Conservation (phyloP, 345 rosid species). For the Populus alba region DNA sequence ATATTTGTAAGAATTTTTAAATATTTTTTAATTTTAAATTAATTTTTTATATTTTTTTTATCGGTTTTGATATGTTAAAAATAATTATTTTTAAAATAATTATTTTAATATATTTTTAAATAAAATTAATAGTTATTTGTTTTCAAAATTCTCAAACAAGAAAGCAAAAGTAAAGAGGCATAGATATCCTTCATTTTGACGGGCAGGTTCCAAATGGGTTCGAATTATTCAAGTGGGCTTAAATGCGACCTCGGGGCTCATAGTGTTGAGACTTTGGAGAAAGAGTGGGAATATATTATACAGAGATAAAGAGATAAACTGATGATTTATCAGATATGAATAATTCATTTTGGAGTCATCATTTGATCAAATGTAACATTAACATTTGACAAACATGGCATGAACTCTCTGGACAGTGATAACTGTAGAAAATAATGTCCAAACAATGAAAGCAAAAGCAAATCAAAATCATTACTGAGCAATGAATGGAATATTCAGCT, state of each 20-base stretch:
- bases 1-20: no score
- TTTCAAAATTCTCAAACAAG: not conserved
- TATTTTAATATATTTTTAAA: no score
- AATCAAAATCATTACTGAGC: not conserved
- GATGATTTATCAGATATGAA: no score
- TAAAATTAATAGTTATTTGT: no score
- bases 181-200: not conserved
- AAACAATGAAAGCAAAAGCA: not conserved
- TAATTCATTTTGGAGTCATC: not conserved
- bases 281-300: no score
- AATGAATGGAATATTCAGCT: not conserved
- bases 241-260: not conserved
- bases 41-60: no score
- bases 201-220: not conserved
- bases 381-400: not conserved
- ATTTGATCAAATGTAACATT: not conserved
- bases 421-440: not conserved
- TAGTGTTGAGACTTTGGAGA: not conserved
- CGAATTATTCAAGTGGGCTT: not conserved
- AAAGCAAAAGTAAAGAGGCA: no score
- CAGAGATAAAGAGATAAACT: no score
- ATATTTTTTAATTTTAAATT: no score
- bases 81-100: no score
- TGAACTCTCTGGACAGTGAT: not conserved
- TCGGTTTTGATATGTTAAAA: no score